These are phyloP conservation scores for Debaryomyces castellii DNA, from an alignment of 805 yeast genomes.

Conservation along the genomic window DNA sequence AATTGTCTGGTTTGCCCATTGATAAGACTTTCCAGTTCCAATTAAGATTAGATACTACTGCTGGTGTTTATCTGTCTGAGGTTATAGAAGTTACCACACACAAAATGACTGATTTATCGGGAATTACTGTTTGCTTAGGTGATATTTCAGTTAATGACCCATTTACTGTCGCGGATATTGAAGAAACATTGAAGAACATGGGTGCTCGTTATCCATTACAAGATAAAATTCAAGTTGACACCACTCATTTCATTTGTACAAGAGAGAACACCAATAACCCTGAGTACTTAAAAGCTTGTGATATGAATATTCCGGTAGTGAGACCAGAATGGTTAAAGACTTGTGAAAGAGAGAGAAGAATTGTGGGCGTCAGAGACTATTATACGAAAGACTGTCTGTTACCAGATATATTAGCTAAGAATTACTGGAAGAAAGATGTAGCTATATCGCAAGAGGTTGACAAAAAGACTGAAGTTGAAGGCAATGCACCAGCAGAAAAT, in stretches of 20 bases:
- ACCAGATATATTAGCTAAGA: conserved; percentile 42
- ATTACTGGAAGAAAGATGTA: conserved; percentile 32
- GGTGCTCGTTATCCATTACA: conserved; percentile 79
- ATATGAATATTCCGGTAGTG: conserved; percentile 86
- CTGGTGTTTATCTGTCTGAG: conserved; percentile 79
- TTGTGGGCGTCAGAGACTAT: conserved; percentile 90
- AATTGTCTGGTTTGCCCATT: conserved; percentile 86
- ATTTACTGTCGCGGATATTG: conserved; percentile 52
- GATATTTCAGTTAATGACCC: conserved; percentile 60
- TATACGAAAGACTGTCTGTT: conserved; percentile 58
- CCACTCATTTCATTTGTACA: conserved; percentile 88
- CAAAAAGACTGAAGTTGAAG: background rate
- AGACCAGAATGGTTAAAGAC: conserved; percentile 97
- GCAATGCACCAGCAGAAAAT: background rate
- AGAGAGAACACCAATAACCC: conserved; percentile 58
- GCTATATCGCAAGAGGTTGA: background rate
- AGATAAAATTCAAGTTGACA: conserved; percentile 73
- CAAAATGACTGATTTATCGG: conserved; percentile 92
- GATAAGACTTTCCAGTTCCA: conserved; percentile 81
- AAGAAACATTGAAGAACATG: conserved; percentile 59
- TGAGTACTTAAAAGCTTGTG: conserved; percentile 77
- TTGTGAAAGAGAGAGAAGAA: conserved; percentile 82
- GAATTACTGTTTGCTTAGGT: conserved; percentile 89
- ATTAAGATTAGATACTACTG: conserved; percentile 79
- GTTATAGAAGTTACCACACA: conserved; percentile 74